A percentile compares a stretch with the other conserved stretches of the same genome.
phyloP scores from a whole-genome alignment of 2,329 filamentous ascomycete genomes.

The Ceratocystis diversiconidia region DNA sequence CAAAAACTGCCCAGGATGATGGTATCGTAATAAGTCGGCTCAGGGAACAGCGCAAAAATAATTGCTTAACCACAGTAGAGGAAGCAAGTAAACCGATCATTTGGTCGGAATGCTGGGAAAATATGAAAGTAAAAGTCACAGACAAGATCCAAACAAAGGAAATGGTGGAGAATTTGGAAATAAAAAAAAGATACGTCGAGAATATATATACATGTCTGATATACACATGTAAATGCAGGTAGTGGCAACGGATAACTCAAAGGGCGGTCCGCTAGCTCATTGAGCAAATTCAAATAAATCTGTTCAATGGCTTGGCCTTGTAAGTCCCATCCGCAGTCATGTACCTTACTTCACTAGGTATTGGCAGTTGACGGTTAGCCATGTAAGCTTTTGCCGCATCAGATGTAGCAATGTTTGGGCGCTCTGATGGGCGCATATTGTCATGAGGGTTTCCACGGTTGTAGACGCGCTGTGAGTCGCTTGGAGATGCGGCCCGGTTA shows the following conservation, averaged over 20 bases:
- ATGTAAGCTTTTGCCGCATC: not conserved
- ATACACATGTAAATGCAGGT: not conserved
- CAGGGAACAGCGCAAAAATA: not conserved
- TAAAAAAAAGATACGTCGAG: not conserved
- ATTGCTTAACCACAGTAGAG: not conserved
- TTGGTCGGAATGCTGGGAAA: not conserved
- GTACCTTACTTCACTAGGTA: not conserved
- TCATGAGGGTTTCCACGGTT: conserved; percentile 4
- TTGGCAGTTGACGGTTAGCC: not conserved
- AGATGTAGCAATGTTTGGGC: not conserved
- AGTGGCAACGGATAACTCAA: not conserved
- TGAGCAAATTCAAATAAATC: not conserved
- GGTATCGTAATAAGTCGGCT: not conserved
- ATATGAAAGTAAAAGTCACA: not conserved
- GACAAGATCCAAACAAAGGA: not conserved
- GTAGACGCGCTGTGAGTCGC: not conserved
- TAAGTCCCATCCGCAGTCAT: conserved; percentile 9
- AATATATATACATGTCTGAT: conserved; percentile 3
- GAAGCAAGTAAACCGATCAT: not conserved
- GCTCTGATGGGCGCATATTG: not conserved
- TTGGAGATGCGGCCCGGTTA: conserved; percentile 7
- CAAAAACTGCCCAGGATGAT: not conserved
- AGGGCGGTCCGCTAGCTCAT: not conserved
- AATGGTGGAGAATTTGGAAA: not conserved
- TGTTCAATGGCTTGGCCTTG: conserved; percentile 5